A percentile compares a stretch with the other conserved stretches of the same genome.
These are phyloP conservation scores for Fusarium pseudoanthophilum DNA, from an alignment of 2,329 filamentous ascomycete species.

Conservation along the genomic window DNA sequence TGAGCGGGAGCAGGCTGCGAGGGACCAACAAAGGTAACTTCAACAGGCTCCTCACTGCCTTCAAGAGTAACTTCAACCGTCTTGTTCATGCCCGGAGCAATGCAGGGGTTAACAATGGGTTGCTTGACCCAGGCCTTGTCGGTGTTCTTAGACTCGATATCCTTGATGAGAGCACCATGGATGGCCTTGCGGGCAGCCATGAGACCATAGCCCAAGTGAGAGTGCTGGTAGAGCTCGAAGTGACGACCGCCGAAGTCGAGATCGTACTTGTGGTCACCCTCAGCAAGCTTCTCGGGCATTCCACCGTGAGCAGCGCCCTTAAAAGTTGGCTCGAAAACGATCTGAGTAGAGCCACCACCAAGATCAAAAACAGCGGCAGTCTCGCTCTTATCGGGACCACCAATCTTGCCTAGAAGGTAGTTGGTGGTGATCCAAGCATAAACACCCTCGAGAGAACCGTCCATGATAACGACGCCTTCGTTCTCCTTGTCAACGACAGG, in stretches of 20 bases:
- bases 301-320: slow-evolving; percentile 76
- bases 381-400: slow-evolving; percentile 86
- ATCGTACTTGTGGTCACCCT: slow-evolving; percentile 95
- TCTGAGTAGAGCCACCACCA: slow-evolving; percentile 96
- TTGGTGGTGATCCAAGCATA: slow-evolving; percentile 99
- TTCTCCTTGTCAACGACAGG: slow-evolving; percentile 88
- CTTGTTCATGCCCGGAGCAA: slow-evolving; percentile 81
- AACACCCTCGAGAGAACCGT: slow-evolving; percentile 95
- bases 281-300: slow-evolving; percentile 84
- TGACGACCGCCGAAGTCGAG: slow-evolving; percentile 89
- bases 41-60: slow-evolving; percentile 65
- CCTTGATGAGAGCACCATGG: slow-evolving; percentile 78
- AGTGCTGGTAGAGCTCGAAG: slow-evolving; percentile 97
- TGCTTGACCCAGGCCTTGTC: slow-evolving; percentile 75
- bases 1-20: slow-evolving; percentile 79
- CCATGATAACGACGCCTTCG: slow-evolving; percentile 95
- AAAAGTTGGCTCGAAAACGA: slow-evolving; percentile 97
- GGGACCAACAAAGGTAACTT: slow-evolving; percentile 90
- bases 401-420: slow-evolving; percentile 98
- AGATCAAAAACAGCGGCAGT: slow-evolving; percentile 97
- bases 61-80: slow-evolving; percentile 78
- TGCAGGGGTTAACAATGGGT: slow-evolving; percentile 85
- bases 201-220: slow-evolving; percentile 94
- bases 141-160: slow-evolving; percentile 68
- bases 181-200: slow-evolving; percentile 94